Conservation (phyloP, 2,329 filamentous ascomycete genomes). For the Magnaporthiopsis incrustans region DNA sequence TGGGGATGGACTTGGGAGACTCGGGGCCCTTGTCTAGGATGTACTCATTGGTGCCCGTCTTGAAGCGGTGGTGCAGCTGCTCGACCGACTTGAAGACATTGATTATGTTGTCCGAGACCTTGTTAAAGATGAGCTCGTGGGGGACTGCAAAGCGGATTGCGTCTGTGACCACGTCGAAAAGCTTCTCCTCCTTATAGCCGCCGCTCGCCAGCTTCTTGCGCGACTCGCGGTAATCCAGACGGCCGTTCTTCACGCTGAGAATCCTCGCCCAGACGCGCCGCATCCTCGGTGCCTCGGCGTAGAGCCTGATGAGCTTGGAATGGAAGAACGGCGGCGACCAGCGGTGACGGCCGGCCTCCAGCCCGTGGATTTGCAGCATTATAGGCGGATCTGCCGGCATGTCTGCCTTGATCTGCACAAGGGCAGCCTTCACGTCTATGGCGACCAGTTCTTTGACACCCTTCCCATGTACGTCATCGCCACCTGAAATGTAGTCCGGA, state of each 20-base stretch:
- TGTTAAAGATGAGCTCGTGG: slow-evolving; percentile 82
- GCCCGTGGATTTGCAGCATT: slow-evolving; percentile 78
- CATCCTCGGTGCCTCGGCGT: slow-evolving; percentile 79
- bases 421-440: slow-evolving; percentile 70
- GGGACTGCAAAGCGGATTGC: slow-evolving; percentile 83
- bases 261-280: slow-evolving; percentile 79
- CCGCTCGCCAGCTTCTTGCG: slow-evolving; percentile 57
- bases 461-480: background rate
- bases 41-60: slow-evolving; percentile 80
- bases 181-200: slow-evolving; percentile 61
- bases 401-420: slow-evolving; percentile 81
- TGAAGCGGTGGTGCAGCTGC: slow-evolving; percentile 90
- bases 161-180: slow-evolving; percentile 77
- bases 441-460: slow-evolving; percentile 59
- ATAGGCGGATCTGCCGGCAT: slow-evolving; percentile 85
- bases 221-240: slow-evolving; percentile 72
- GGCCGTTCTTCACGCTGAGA: slow-evolving; percentile 71
- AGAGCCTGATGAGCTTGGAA: slow-evolving; percentile 72
- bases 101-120: slow-evolving; percentile 86
- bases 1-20: slow-evolving; percentile 77
- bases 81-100: slow-evolving; percentile 81
- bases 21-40: slow-evolving; percentile 80
- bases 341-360: slow-evolving; percentile 77
- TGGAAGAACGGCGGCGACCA: slow-evolving; percentile 79
- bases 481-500: background rate